Conservation (phyloP, 768 basidiomycete genomes). For the Peribolospora kevripleyi region DNA sequence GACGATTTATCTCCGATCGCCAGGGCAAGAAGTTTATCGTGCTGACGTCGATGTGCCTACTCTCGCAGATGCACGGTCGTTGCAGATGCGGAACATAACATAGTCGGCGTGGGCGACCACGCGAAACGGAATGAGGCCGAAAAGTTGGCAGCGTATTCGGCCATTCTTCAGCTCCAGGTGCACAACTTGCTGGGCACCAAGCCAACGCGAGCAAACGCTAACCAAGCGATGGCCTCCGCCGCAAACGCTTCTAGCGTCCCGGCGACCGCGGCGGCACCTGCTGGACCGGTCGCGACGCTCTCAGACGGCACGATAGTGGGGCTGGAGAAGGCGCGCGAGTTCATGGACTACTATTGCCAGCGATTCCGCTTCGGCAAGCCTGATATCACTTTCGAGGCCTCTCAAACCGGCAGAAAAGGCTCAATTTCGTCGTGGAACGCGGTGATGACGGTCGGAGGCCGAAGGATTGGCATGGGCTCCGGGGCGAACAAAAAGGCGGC, state of each 20-base stretch:
- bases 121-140: slow-evolving; percentile 38
- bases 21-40: no score
- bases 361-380: slow-evolving; percentile 49
- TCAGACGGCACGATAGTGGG: slow-evolving; percentile 39
- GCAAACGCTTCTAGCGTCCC: neutral
- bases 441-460: slow-evolving; percentile 46
- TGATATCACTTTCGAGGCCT: slow-evolving; percentile 34
- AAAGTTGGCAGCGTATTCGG: slow-evolving; percentile 49
- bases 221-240: slow-evolving; percentile 4
- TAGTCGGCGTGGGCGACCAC: slow-evolving; percentile 41
- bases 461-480: slow-evolving; percentile 57
- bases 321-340: slow-evolving; percentile 52
- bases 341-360: slow-evolving; percentile 88
- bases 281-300: slow-evolving; percentile 21
- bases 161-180: slow-evolving; percentile 41
- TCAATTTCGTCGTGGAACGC: slow-evolving; percentile 34
- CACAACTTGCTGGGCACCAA: slow-evolving; percentile 35
- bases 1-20: no score
- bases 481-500: slow-evolving; percentile 47
- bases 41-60: no score
- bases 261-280: neutral
- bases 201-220: neutral
- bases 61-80: slow-evolving; percentile 16
- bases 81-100: slow-evolving; percentile 12
- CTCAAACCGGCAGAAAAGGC: slow-evolving; percentile 7